Evolutionary conservation across 129 eudicot species (phyloP), one percentile per base, ranked within the genome.

Genomic region (Gnaphalium uliginosum): DNA sequence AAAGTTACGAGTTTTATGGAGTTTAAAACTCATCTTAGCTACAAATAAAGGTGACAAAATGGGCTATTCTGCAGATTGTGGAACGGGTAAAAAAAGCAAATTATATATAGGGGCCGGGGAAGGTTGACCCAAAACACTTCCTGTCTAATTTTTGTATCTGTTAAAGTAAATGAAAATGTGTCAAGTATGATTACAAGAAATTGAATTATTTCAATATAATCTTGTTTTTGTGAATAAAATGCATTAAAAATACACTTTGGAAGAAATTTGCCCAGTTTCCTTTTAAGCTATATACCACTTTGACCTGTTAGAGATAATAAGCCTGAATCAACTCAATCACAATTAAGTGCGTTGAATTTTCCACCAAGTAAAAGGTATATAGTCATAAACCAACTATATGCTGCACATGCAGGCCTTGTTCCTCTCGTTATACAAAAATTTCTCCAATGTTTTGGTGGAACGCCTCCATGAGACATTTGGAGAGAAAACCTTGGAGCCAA

Each of bases 351-450:
- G 77, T 58, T 18, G 4, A 30, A 54, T 50, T 51, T 27, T 0
- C 32, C 41, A 3, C 66, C 54, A 51, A 75, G 48, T 50, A 29
- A 56, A 30, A n/a, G 22, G 51, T 33, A 61, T 61, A 30, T 22
- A n/a, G 23, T 33, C 51, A 11, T 46, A 26, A 19, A 63, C 35
- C 1, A 75, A 64, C 32, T 76, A 50, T 50, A 17, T 14, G 59
- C n/a, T 65, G 6, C 76, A 61, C 69, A 8, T 78, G 68, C 87
- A 93, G 98, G 90, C 85, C 10, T 78, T 94, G 74, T 87, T 94
- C 57, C 72, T 94, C 24, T 87, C 88, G 11, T 60, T 94, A 72
- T 94, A 88, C 72, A 91, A 91, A 78, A 87, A 82, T 76, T 94
- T 91, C 81, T 84, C 84, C 0, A 48, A 65, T 61, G 94, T 89